phyloP scores from a whole-genome alignment of 2,329 filamentous ascomycete genomes.

The Penicillium griseofulvum region DNA sequence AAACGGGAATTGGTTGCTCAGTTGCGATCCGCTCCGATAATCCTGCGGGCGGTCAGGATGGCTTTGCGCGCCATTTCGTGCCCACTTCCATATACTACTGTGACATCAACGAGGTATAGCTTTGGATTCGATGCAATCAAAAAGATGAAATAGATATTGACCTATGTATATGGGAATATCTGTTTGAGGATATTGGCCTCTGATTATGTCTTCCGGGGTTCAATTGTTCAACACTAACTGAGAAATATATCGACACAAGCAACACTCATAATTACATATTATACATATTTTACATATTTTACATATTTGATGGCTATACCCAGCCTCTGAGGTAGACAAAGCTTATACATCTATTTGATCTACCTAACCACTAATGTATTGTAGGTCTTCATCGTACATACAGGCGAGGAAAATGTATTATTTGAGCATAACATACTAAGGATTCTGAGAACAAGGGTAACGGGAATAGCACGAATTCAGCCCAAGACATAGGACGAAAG shows the following conservation, averaged over 20 bases:
- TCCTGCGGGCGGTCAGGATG: slow-evolving; percentile 31
- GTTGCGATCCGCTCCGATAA: slow-evolving; percentile 41
- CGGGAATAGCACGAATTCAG: slow-evolving; percentile 27
- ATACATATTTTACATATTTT: no score
- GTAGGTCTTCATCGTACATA: slow-evolving; percentile 4
- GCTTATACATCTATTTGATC: neutral
- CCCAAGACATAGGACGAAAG: slow-evolving; percentile 21
- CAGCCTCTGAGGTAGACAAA: neutral
- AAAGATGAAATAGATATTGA: neutral
- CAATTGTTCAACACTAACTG: neutral
- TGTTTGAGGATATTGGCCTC: neutral
- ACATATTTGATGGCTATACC: neutral
- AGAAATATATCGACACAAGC: neutral
- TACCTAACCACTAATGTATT: neutral
- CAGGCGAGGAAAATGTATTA: slow-evolving; percentile 30
- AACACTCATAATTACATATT: neutral
- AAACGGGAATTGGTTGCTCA: slow-evolving; percentile 35
- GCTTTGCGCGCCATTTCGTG: slow-evolving; percentile 11
- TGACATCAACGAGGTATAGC: slow-evolving; percentile 3
- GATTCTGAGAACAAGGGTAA: slow-evolving; percentile 21
- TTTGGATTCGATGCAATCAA: neutral
- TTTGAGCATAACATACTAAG: slow-evolving; percentile 37
- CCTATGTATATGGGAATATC: neutral
- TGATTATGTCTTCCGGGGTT: neutral
- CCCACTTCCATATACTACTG: neutral